phyloP scores from a whole-genome alignment of 176 grass and related monocot species.

The Zea mays region DNA sequence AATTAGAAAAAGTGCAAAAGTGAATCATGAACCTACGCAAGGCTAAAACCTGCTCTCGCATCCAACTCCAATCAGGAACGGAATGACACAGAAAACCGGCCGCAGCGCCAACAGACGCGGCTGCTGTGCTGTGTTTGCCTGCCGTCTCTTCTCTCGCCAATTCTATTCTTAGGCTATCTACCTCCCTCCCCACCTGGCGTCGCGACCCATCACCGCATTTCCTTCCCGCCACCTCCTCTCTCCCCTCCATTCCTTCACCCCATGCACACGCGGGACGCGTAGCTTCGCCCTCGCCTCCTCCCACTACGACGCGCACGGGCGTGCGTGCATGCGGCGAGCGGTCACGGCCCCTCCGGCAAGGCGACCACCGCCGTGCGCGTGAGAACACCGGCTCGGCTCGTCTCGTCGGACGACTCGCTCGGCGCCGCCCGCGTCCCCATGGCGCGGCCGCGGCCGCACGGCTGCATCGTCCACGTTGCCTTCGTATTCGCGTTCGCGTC shows the following conservation, averaged over 20 bases:
- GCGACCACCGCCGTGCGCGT: constrained; percentile 8
- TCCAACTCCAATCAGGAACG: constrained; percentile 1
- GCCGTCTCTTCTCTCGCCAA: constrained; percentile 19
- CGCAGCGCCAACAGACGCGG: constrained; percentile 18
- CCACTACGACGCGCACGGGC: constrained; percentile 1
- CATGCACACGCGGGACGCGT: constrained; percentile 37
- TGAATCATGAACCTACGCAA: neutral
- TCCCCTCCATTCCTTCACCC: constrained; percentile 37
- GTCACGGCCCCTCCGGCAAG: neutral
- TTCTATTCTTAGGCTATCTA: constrained; percentile 57
- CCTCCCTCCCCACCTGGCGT: constrained; percentile 8
- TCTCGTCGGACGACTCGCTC: neutral
- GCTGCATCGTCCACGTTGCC: neutral
- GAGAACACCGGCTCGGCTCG: neutral
- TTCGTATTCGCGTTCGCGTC: neutral
- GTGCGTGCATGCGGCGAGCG: constrained; percentile 34
- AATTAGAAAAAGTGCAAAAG: neutral
- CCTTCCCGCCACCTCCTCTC: constrained; percentile 51
- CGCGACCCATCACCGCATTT: constrained; percentile 20
- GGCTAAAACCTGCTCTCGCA: constrained; percentile 7
- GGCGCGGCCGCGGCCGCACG: constrained; percentile 40
- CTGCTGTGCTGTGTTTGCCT: neutral
- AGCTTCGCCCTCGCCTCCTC: constrained; percentile 25
- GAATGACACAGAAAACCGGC: constrained; percentile 1
- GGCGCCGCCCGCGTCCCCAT: constrained; percentile 32